Base-by-base conservation (phyloP, 192 early-diverging fungal species). In the Rhizoclosmatium sp. region DNA sequence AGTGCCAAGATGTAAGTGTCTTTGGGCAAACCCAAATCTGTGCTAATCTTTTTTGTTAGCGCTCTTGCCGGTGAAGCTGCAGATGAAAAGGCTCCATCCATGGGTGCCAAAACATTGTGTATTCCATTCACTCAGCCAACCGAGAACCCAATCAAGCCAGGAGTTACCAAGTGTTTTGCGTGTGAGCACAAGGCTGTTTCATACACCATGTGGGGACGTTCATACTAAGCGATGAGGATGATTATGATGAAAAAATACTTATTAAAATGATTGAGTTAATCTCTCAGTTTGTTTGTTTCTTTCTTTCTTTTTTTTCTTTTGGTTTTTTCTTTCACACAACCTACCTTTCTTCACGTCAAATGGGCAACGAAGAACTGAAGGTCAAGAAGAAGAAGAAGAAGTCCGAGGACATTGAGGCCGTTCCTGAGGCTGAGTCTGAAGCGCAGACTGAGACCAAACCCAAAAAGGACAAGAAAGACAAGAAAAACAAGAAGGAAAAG, bases 91-190 rank as follows among this genome's bases (percentile, higher is more conserved):
- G 98, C 95, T 68, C 98, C 98, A 47, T 98, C 97, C 23, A 99
- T 99, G 98, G 98, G 98, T 70, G 98, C 98, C 76, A 99, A 99
- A 86, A 96, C 97, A 4, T 92, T 99, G 44, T 99, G 98, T 85
- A 94, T 97, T 84, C 98, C 98, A 42, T 94, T 94, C 81, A 86
- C 92, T 59, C 97, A 99, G 91, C 97, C 98, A 72, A 85, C 85
- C 10, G 91, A 97, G 58, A 93, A 90, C 64, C 72, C 79, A 54
- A 90, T 99, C 59, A 84, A 92, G 64, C 89, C 89, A 48, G 95
- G 95, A 76, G 90, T 91, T 70, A 95, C 95, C 48, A 97, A 96
- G 90, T 99, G 97, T 83, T 91, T 91, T 80, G 84, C 84, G 12
- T 91, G 89, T 72, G 85, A 82, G 47, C 66, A 85, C 10, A 78